These are phyloP conservation scores for Solanum paucissectum DNA, from an alignment of 257 asterid species.

Conservation along the genomic window DNA sequence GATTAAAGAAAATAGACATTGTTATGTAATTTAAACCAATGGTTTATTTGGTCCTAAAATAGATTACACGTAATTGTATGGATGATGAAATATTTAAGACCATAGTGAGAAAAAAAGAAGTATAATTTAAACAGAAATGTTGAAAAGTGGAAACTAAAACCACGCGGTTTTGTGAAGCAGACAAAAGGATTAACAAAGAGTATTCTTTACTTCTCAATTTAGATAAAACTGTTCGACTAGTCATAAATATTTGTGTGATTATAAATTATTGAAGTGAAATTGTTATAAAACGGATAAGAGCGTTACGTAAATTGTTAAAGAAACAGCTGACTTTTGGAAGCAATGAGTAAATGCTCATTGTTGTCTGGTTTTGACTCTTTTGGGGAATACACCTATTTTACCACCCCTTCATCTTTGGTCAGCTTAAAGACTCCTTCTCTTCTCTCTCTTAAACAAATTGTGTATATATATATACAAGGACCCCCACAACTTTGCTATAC, in stretches of 20 bases:
- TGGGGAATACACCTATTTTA: neutral
- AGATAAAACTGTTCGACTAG: neutral
- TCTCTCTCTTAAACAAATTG: conserved; percentile 11
- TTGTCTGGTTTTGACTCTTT: conserved; percentile 58
- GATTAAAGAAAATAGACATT: neutral
- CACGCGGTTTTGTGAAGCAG: neutral
- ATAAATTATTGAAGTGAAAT: neutral
- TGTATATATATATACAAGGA: conserved; percentile 25
- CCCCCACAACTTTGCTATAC: conserved; percentile 9
- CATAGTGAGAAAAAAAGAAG: neutral
- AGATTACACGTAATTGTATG: neutral
- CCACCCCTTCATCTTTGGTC: conserved; percentile 20
- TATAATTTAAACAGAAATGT: neutral
- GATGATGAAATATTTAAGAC: neutral
- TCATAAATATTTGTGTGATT: neutral
- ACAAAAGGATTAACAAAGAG: neutral
- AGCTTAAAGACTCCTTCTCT: conserved; percentile 22
- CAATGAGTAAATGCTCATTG: conserved; percentile 56
- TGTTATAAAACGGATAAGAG: neutral
- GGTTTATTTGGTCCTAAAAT: neutral
- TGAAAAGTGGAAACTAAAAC: neutral
- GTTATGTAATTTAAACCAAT: neutral
- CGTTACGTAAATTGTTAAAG: neutral
- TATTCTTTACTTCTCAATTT: neutral
- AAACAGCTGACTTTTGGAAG: conserved; percentile 40